These are phyloP conservation scores for Cercospora sesami DNA, from an alignment of 2,329 filamentous ascomycete species.

Conservation along the genomic window DNA sequence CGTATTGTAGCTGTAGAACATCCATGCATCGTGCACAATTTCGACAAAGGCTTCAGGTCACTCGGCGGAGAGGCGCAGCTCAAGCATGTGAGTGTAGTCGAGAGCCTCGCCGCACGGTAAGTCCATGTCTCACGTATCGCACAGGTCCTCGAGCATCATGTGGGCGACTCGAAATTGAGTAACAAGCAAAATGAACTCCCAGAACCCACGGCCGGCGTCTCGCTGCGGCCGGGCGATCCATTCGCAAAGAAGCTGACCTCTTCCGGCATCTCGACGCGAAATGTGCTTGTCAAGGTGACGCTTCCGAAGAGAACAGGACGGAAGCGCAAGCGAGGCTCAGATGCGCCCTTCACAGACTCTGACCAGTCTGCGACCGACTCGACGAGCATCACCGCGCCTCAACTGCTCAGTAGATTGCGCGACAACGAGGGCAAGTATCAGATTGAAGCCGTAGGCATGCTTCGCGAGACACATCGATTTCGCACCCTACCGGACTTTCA, in stretches of 20 bases:
- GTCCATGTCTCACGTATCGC: constrained; percentile 18
- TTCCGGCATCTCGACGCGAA: constrained; percentile 72
- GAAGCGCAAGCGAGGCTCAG: constrained; percentile 77
- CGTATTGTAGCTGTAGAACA: constrained; percentile 65
- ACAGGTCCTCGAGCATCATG: constrained; percentile 37
- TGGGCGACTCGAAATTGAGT: constrained; percentile 35
- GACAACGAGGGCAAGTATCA: constrained; percentile 34
- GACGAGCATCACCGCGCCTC: constrained; percentile 30
- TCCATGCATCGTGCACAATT: constrained; percentile 64
- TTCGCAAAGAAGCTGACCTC: constrained; percentile 77
- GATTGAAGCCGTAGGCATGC: constrained; percentile 49
- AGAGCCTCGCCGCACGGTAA: neutral
- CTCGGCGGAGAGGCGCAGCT: constrained; percentile 59
- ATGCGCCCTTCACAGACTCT: constrained; percentile 52
- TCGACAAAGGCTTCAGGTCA: constrained; percentile 64
- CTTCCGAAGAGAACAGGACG: constrained; percentile 84
- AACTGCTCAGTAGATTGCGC: constrained; percentile 36
- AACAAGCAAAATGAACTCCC: constrained; percentile 27
- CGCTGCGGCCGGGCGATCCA: constrained; percentile 75
- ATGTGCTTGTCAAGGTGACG: constrained; percentile 81
- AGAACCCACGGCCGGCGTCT: constrained; percentile 62
- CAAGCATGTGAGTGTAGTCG: constrained; percentile 48
- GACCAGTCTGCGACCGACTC: constrained; percentile 9
- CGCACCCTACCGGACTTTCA: constrained; percentile 85
- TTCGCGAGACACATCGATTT: constrained; percentile 83